Base-by-base conservation (phyloP, 176 grass and related monocot genomes). In the Rhynchospora pubera region DNA sequence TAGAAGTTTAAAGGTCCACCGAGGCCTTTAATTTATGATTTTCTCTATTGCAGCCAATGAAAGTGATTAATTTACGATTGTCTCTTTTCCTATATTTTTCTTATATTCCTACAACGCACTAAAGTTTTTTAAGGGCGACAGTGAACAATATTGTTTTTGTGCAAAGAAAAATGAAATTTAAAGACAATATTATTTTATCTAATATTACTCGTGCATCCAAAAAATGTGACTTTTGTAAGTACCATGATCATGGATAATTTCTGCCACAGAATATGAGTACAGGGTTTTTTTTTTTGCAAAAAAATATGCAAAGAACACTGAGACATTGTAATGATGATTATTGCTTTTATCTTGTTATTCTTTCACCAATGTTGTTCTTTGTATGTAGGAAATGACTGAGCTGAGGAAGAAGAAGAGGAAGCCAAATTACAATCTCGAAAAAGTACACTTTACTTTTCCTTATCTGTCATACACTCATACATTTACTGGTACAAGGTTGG, bases 361-460 rank as follows among this genome's bases (percentile, higher is more conserved):
- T 15, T 30, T 65, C 11, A 32, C 63, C 5, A 7, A 5, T 65
- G 24, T 63, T 19, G 39, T 76, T 46, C 30, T 70, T 48, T 86
- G 78, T 72, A 21, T 81, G 11, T 81, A 93, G 90, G 93, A 93
- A 71, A 85, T 97, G 77, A 51, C 72, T 24, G 93, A 93, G 80
- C 81, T 89, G 1, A 89, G 93, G 91, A 97, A 97, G 83, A 93
- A 88, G 89, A 93, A 85, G 83, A 83, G 89, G 83, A 97, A 85
- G 60, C 78, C 12, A 39, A 88, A 97, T 78, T 97, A 97, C 78
- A 85, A 16, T 85, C 87, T 93, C 22, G 91, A 93, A 83, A 97
- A 90, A 86, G 93, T 97, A 88, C 57, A 30, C 19, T 80, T 46
- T 60, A 7, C 30, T 24, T 69, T 42, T 79, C 30, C 58, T 53